Percentiles rank a stretch among this genome's conserved stretches.
Conservation (phyloP, 805 yeast genomes). For the Candida morakotiae region DNA sequence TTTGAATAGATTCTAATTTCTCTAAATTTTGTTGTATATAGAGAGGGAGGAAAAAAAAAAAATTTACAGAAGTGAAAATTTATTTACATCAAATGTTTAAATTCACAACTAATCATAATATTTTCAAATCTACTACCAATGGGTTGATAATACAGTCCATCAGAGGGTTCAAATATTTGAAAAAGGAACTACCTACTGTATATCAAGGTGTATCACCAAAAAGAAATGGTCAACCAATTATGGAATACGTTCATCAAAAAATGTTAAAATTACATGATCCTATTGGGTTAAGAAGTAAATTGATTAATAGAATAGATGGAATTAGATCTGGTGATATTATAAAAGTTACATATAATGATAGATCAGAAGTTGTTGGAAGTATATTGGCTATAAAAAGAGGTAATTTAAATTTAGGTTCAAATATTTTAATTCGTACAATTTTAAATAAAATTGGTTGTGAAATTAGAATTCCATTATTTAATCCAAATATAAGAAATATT, state of each 20-base stretch:
- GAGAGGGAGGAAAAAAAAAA: too few species aligned
- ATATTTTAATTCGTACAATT: slow-evolving; percentile 78
- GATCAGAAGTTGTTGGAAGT: slow-evolving; percentile 72
- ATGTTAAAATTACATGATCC: slow-evolving; percentile 65
- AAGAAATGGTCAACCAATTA: slow-evolving; percentile 42
- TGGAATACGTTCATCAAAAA: slow-evolving; percentile 46
- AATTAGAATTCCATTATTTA: slow-evolving; percentile 71
- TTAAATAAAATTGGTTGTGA: slow-evolving; percentile 84
- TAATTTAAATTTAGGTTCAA: slow-evolving; percentile 60
- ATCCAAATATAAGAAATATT: slow-evolving; percentile 71
- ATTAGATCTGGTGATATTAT: slow-evolving; percentile 81
- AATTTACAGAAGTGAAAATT: not conserved
- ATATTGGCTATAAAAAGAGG: slow-evolving; percentile 70
- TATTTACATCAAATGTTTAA: slow-evolving; percentile 1
- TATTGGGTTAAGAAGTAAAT: slow-evolving; percentile 43
- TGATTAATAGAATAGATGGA: slow-evolving; percentile 26
- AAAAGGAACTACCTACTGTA: slow-evolving; percentile 27
- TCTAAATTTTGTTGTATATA: too few species aligned
- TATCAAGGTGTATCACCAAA: slow-evolving; percentile 49
- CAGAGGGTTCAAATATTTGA: slow-evolving; percentile 16
- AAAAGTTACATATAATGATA: slow-evolving; percentile 64
- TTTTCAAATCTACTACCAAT: not conserved
- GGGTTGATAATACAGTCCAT: slow-evolving; percentile 9
- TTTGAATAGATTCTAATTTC: too few species aligned
- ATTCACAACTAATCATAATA: not conserved